Percentiles rank a stretch among this genome's conserved stretches.
phyloP scores from a whole-genome alignment of 2,329 filamentous ascomycete species.

The Ophiostoma sp. region DNA sequence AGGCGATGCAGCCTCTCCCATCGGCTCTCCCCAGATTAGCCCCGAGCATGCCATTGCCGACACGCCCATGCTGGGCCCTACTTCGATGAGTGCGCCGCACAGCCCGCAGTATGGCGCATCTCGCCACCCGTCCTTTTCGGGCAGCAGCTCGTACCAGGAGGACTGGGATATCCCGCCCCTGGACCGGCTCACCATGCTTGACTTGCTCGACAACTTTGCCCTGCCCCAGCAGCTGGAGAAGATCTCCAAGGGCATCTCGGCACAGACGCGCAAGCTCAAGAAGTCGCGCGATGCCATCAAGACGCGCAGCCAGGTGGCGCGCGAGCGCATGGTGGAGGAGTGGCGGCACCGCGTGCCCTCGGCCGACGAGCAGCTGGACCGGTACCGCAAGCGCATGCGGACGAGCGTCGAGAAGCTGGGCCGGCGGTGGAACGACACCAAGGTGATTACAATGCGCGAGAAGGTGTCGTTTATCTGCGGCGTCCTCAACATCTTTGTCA shows the following conservation, averaged over 20 bases:
- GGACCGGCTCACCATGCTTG: slow-evolving; percentile 85
- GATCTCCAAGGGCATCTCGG: slow-evolving; percentile 74
- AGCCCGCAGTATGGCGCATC: slow-evolving; percentile 45
- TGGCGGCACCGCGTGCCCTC: slow-evolving; percentile 81
- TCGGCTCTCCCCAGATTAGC: slow-evolving; percentile 43
- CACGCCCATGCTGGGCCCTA: slow-evolving; percentile 48
- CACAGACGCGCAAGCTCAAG: slow-evolving; percentile 79
- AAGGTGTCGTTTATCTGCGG: slow-evolving; percentile 95
- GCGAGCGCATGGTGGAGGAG: slow-evolving; percentile 84
- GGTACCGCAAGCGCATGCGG: slow-evolving; percentile 83
- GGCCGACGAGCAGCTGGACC: slow-evolving; percentile 86
- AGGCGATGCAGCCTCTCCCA: neutral
- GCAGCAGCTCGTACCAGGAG: slow-evolving; percentile 77
- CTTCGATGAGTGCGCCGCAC: slow-evolving; percentile 23
- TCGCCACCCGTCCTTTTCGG: slow-evolving; percentile 75
- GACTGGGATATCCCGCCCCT: slow-evolving; percentile 88
- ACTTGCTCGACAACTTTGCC: slow-evolving; percentile 89
- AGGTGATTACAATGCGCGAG: slow-evolving; percentile 80
- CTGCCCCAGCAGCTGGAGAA: slow-evolving; percentile 86
- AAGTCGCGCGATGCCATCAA: slow-evolving; percentile 77
- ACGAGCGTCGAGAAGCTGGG: slow-evolving; percentile 82
- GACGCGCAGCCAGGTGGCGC: slow-evolving; percentile 69
- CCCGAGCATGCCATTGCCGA: slow-evolving; percentile 43
- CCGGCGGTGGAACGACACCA: slow-evolving; percentile 81
- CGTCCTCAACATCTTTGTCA: slow-evolving; percentile 95